Conservation (phyloP, 176 grass and related monocot genomes). For the Avena eriantha region DNA sequence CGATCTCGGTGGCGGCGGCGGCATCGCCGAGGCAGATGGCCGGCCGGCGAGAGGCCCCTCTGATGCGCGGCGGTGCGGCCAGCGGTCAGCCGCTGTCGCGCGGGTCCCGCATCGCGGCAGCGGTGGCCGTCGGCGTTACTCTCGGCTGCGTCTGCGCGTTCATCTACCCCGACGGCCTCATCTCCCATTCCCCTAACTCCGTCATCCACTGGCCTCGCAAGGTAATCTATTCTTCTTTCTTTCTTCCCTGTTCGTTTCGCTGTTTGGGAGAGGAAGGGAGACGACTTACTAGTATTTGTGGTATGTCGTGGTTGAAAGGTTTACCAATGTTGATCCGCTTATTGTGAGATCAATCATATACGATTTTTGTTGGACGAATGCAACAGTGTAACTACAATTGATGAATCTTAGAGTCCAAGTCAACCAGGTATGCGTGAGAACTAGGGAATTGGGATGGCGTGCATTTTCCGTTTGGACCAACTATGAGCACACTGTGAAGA, state of each 20-base stretch:
- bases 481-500: neutral
- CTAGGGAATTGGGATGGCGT: neutral
- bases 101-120: constrained; percentile 76
- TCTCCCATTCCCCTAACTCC: constrained; percentile 52
- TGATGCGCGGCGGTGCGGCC: constrained; percentile 56
- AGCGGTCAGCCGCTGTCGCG: constrained; percentile 63
- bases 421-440: constrained; percentile 1
- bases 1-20: constrained; percentile 36
- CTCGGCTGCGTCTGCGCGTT: constrained; percentile 84
- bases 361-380: constrained; percentile 27
- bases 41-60: constrained; percentile 69
- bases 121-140: constrained; percentile 71
- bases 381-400: neutral
- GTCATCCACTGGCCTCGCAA: constrained; percentile 46
- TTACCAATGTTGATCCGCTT: neutral
- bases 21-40: constrained; percentile 53
- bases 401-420: neutral
- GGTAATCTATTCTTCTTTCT: constrained; percentile 38
- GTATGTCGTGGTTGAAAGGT: neutral
- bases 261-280: neutral
- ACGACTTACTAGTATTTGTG: neutral
- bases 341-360: neutral
- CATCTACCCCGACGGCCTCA: constrained; percentile 88
- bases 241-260: neutral
- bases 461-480: constrained; percentile 4